Conservation (phyloP, 768 basidiomycete genomes). For the Cubamyces lactineus region DNA sequence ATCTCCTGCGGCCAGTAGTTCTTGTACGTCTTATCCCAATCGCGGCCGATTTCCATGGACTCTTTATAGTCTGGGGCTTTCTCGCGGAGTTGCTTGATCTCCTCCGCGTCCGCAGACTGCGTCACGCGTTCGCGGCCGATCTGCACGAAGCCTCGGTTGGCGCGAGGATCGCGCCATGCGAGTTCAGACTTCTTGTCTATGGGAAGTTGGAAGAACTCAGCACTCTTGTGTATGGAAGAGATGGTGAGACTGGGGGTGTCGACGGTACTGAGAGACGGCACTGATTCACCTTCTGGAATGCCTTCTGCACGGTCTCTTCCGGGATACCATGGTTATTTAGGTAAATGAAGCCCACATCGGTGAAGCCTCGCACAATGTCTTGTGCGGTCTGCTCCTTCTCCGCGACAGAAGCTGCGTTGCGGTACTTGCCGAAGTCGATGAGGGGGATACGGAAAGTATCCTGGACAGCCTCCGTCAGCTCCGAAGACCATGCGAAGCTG, state of each 20-base stretch:
- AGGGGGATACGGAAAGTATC: conserved; percentile 59
- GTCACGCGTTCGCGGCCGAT: conserved; percentile 84
- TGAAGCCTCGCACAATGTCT: conserved; percentile 77
- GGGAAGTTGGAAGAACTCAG: conserved; percentile 73
- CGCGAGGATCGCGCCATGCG: conserved; percentile 83
- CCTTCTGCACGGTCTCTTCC: conserved; percentile 53
- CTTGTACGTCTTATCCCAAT: conserved; percentile 76
- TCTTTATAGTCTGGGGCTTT: conserved; percentile 85
- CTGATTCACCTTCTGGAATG: conserved; percentile 61
- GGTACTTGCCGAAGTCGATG: conserved; percentile 76
- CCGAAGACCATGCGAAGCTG: too few relatives aligned
- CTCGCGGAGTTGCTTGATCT: conserved; percentile 73
- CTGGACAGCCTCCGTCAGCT: neutral
- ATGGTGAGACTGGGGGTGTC: neutral
- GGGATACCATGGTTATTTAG: conserved; percentile 74
- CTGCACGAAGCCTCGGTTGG: conserved; percentile 83
- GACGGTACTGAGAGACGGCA: too few relatives aligned
- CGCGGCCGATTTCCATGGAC: conserved; percentile 87
- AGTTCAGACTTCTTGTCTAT: conserved; percentile 57
- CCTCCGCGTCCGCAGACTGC: conserved; percentile 66
- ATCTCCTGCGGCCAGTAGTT: conserved; percentile 79
- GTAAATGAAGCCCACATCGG: conserved; percentile 81
- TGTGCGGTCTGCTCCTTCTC: conserved; percentile 68
- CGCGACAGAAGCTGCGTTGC: conserved; percentile 46
- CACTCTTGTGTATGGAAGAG: conserved; percentile 53